These are phyloP conservation scores for Saksenaea oblongispora DNA, from an alignment of 371 early-diverging fungal species.

Conservation along the genomic window DNA sequence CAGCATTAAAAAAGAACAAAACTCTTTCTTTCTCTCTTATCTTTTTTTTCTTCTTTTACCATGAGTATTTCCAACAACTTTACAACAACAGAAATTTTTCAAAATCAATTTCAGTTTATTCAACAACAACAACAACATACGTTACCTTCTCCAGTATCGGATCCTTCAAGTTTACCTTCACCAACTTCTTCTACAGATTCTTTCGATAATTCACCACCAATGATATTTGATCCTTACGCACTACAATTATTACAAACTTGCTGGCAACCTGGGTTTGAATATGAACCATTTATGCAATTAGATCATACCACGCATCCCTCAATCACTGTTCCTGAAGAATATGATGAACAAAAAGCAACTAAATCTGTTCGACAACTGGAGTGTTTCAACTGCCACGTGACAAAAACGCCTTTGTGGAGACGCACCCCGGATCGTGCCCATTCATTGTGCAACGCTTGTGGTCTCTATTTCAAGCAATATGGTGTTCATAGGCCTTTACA, in stretches of 20 bases:
- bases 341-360: constrained; percentile 14
- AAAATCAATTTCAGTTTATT: not conserved
- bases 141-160: not conserved
- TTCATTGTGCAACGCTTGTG: constrained; percentile 86
- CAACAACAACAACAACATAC: too few relatives aligned
- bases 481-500: constrained; percentile 70
- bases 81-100: not conserved
- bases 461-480: constrained; percentile 78
- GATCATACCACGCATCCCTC: constrained; percentile 7
- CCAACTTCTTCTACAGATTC: constrained; percentile 14
- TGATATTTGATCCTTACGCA: constrained; percentile 25
- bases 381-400: constrained; percentile 83
- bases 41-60: constrained; percentile 2
- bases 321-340: constrained; percentile 4
- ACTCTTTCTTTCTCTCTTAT: constrained; percentile 11
- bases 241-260: constrained; percentile 12
- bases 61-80: not conserved
- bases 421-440: constrained; percentile 77
- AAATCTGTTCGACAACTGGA: constrained; percentile 64
- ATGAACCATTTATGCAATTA: not conserved
- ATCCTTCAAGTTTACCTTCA: constrained; percentile 12
- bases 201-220: constrained; percentile 2
- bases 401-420: constrained; percentile 83
- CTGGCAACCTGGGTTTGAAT: not conserved
- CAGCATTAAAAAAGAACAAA: constrained; percentile 9